These are phyloP conservation scores for Arabidopsis hybrid DNA, from an alignment of 441 rosid genomes.

Conservation along the genomic window DNA sequence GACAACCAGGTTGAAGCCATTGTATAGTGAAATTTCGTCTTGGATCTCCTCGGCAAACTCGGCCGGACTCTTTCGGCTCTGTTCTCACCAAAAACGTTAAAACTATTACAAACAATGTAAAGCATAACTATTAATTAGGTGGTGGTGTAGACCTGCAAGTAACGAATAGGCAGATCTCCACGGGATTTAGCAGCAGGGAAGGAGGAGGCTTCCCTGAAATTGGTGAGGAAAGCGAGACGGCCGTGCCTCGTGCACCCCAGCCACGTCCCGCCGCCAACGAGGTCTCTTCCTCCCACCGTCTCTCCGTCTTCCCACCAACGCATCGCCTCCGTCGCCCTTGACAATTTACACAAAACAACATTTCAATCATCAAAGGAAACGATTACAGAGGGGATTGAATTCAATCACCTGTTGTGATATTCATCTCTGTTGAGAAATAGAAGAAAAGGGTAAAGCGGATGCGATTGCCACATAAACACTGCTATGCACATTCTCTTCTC, in stretches of 20 bases:
- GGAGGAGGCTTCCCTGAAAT: conserved; percentile 55
- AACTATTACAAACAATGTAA: neutral
- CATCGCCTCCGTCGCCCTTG: conserved; percentile 68
- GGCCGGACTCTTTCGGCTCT: conserved; percentile 68
- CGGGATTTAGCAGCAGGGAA: conserved; percentile 59
- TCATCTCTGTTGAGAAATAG: conserved; percentile 85
- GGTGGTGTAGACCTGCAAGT: conserved; percentile 55
- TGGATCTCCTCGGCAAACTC: conserved; percentile 69
- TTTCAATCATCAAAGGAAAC: conserved; percentile 15
- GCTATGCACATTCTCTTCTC: conserved; percentile 68
- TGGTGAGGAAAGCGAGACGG: conserved; percentile 77
- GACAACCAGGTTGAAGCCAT: conserved; percentile 76
- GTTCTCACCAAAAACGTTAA: conserved; percentile 32
- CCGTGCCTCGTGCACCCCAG: conserved; percentile 71
- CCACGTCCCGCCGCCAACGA: conserved; percentile 83
- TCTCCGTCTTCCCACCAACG: conserved; percentile 75
- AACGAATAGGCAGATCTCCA: conserved; percentile 78
- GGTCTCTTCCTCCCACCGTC: conserved; percentile 84
- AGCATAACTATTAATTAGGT: neutral
- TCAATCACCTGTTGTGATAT: conserved; percentile 59
- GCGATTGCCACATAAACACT: conserved; percentile 79
- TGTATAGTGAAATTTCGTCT: conserved; percentile 57
- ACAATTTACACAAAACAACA: conserved; percentile 25
- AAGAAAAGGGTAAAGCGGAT: conserved; percentile 75
- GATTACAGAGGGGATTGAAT: neutral